A percentile compares a stretch with the other conserved stretches of the same genome.
phyloP scores from a whole-genome alignment of 2,329 filamentous ascomycete genomes.

The Xylariaceae sp. region DNA sequence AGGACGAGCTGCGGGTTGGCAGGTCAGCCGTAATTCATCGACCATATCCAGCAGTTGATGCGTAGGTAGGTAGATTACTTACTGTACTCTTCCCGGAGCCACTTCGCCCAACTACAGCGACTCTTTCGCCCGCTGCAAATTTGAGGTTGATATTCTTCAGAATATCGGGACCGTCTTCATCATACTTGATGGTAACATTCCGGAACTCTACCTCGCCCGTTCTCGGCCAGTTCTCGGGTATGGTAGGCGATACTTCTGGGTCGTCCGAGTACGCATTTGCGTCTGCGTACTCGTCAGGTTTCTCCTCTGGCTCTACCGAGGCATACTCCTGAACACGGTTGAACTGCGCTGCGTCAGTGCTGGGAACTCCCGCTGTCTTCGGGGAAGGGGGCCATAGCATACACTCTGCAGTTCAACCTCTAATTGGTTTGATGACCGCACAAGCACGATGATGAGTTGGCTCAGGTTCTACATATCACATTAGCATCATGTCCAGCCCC shows the following conservation, averaged over 20 bases:
- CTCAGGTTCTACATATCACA: slow-evolving; percentile 31
- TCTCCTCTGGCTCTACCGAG: slow-evolving; percentile 36
- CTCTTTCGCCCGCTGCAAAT: slow-evolving; percentile 61
- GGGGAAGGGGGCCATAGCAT: background rate
- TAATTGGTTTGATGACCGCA: slow-evolving; percentile 47
- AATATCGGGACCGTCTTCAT: slow-evolving; percentile 38
- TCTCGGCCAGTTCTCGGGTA: slow-evolving; percentile 37
- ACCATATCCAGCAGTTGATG: no score
- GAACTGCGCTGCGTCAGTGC: slow-evolving; percentile 30
- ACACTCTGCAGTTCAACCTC: slow-evolving; percentile 51
- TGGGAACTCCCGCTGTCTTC: background rate
- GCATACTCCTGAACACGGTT: slow-evolving; percentile 43
- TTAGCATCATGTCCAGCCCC: slow-evolving; percentile 4
- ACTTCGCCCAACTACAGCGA: slow-evolving; percentile 73
- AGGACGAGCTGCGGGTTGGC: slow-evolving; percentile 35
- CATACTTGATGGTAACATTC: slow-evolving; percentile 42
- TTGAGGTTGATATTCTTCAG: slow-evolving; percentile 42
- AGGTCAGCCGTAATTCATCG: no score
- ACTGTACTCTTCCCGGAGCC: slow-evolving; percentile 79
- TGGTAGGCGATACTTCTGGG: slow-evolving; percentile 19
- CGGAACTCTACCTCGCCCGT: slow-evolving; percentile 43
- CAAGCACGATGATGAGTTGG: slow-evolving; percentile 42
- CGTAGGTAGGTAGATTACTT: slow-evolving; percentile 17
- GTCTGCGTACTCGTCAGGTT: slow-evolving; percentile 32
- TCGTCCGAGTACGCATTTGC: slow-evolving; percentile 34